Conservation (phyloP, 2,329 filamentous ascomycete species). For the Grosmannia clavigera region DNA sequence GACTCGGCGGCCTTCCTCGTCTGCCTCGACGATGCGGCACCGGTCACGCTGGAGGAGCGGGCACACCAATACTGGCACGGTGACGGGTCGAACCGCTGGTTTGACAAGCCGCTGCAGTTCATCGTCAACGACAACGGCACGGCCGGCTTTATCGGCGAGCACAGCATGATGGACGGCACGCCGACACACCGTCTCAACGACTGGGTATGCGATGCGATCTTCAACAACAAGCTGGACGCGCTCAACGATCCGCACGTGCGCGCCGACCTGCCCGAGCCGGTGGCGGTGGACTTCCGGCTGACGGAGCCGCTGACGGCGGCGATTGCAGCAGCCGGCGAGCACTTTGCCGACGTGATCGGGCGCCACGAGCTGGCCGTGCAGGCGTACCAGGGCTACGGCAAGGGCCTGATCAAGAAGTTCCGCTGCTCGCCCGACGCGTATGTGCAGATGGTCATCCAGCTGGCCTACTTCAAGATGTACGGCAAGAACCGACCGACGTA, state of each 20-base stretch:
- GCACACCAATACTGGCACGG: slow-evolving; percentile 97
- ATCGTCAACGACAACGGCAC: slow-evolving; percentile 98
- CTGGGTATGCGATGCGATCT: slow-evolving; percentile 82
- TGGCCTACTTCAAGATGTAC: slow-evolving; percentile 98
- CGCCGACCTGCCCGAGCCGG: slow-evolving; percentile 72
- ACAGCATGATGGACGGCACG: slow-evolving; percentile 99
- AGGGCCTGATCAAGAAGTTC: slow-evolving; percentile 98
- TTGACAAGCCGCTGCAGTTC: slow-evolving; percentile 95
- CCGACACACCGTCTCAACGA: slow-evolving; percentile 95
- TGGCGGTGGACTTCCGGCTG: slow-evolving; percentile 65
- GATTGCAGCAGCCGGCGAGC: slow-evolving; percentile 63
- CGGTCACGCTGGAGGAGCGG: slow-evolving; percentile 89
- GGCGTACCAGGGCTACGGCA: slow-evolving; percentile 94
- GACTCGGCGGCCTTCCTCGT: slow-evolving; percentile 85
- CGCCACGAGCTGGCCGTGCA: slow-evolving; percentile 88
- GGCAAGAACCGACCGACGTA: slow-evolving; percentile 96
- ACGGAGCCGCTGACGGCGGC: slow-evolving; percentile 61
- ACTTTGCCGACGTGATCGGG: slow-evolving; percentile 72
- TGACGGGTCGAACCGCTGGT: slow-evolving; percentile 92
- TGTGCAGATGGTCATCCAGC: slow-evolving; percentile 96
- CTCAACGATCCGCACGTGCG: slow-evolving; percentile 68
- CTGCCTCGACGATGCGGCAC: slow-evolving; percentile 83
- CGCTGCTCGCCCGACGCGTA: slow-evolving; percentile 96
- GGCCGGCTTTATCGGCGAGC: slow-evolving; percentile 94
- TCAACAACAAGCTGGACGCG: slow-evolving; percentile 78